phyloP scores from a whole-genome alignment of 805 yeast species.

The Kuraishia molischiana region DNA sequence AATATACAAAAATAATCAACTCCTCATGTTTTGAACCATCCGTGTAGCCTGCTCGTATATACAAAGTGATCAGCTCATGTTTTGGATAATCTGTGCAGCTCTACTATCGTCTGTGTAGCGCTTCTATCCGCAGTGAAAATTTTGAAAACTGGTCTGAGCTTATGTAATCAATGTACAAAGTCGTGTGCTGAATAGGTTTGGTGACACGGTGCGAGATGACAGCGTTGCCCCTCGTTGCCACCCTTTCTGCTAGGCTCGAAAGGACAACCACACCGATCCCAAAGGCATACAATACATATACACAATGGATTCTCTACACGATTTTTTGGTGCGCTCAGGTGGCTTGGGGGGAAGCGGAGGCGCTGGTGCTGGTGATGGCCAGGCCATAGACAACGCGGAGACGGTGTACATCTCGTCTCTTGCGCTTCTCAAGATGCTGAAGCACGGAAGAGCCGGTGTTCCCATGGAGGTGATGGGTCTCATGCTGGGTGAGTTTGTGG shows the following conservation, averaged over 20 bases:
- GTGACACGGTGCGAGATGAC: no score
- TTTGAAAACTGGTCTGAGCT: no score
- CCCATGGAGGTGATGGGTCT: constrained; percentile 89
- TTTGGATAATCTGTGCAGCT: neutral
- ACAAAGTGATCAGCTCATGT: neutral
- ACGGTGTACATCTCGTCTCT: constrained; percentile 93
- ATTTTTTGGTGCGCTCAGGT: constrained; percentile 31
- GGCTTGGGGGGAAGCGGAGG: constrained; percentile 34
- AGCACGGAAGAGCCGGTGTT: constrained; percentile 90
- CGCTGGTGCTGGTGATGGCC: constrained; percentile 53
- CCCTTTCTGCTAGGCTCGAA: no score
- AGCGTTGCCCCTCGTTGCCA: no score
- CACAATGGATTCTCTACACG: constrained; percentile 37
- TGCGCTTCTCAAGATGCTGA: constrained; percentile 92
- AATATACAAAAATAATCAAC: no score
- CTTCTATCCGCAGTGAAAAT: no score
- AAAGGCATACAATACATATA: no score
- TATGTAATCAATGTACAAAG: no score
- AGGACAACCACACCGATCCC: no score
- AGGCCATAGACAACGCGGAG: constrained; percentile 89
- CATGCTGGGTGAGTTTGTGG: constrained; percentile 97
- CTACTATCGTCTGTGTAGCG: no score
- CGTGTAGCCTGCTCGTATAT: neutral
- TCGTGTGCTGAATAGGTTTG: no score
- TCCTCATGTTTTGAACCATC: neutral